These are phyloP conservation scores for Malassezia caprae DNA, from an alignment of 1,284 basidiomycete genomes.

Conservation along the genomic window DNA sequence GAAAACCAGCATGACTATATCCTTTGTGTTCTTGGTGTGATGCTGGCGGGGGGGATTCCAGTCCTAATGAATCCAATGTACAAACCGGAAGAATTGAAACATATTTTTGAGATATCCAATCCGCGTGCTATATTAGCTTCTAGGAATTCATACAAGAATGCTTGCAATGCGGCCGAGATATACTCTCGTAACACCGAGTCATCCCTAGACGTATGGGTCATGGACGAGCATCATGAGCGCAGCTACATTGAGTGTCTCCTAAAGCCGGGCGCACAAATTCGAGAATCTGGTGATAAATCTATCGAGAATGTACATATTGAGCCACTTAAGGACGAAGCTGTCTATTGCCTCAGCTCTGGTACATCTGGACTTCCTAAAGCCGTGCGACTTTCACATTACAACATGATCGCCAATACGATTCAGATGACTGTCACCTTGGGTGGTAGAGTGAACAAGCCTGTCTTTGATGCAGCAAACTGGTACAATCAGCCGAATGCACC, in stretches of 20 bases:
- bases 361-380: constrained; percentile 44
- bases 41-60: constrained; percentile 35
- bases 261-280: constrained; percentile 20
- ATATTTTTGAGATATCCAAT: constrained; percentile 34
- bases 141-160: constrained; percentile 16
- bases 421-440: constrained; percentile 35
- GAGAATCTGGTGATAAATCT: constrained; percentile 18
- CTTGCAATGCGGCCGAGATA: constrained; percentile 20
- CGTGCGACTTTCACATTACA: constrained; percentile 39
- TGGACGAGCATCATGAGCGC: constrained; percentile 30
- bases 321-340: constrained; percentile 26
- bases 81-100: constrained; percentile 33
- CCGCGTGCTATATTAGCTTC: constrained; percentile 32
- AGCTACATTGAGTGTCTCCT: constrained; percentile 22
- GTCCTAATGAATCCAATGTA: constrained; percentile 45
- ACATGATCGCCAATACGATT: constrained; percentile 40
- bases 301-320: constrained; percentile 23
- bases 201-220: constrained; percentile 23
- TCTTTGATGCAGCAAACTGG: constrained; percentile 29
- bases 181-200: constrained; percentile 17
- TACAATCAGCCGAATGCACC: constrained; percentile 20
- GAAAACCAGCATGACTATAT: constrained; percentile 43
- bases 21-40: constrained; percentile 30
- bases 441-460: constrained; percentile 38
- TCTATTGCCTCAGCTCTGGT: constrained; percentile 42